phyloP scores from a whole-genome alignment of 1,284 basidiomycete genomes.

The Vanrija sp. region DNA sequence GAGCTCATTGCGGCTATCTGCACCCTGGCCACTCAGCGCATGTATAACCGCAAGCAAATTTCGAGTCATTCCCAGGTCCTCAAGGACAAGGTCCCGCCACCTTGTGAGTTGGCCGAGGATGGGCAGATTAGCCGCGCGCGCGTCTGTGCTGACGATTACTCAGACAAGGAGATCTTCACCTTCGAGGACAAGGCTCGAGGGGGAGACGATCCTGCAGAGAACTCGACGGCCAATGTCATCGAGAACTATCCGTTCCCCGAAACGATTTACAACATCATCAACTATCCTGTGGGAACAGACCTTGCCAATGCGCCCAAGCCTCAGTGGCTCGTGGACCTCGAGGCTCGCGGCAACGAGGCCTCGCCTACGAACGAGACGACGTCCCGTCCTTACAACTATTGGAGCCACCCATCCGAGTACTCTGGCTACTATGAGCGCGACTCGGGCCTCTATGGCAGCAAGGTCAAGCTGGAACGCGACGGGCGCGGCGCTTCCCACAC shows the following conservation, averaged over 20 bases:
- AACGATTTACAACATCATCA: slow-evolving; percentile 17
- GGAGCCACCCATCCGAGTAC: slow-evolving; percentile 11
- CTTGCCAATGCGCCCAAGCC: slow-evolving; percentile 19
- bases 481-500: background rate
- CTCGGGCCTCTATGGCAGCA: background rate
- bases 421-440: slow-evolving; percentile 6
- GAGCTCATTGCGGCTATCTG: slow-evolving; percentile 55
- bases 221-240: slow-evolving; percentile 19
- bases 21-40: slow-evolving; percentile 48
- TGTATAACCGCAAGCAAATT: slow-evolving; percentile 46
- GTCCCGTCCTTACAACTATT: slow-evolving; percentile 9
- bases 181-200: slow-evolving; percentile 22
- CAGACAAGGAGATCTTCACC: slow-evolving; percentile 24
- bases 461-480: background rate
- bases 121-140: background rate
- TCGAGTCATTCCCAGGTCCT: slow-evolving; percentile 48
- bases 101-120: slow-evolving; percentile 9
- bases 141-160: background rate
- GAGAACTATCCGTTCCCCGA: slow-evolving; percentile 19
- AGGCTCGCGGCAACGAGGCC: slow-evolving; percentile 9
- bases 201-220: slow-evolving; percentile 15
- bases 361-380: slow-evolving; percentile 2
- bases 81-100: slow-evolving; percentile 34
- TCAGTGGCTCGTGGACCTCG: slow-evolving; percentile 9
- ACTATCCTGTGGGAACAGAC: slow-evolving; percentile 10